Percentiles rank a stretch among this genome's conserved stretches.
These are phyloP conservation scores for Orobanche coerulescens DNA, from an alignment of 257 asterid genomes.

Conservation along the genomic window DNA sequence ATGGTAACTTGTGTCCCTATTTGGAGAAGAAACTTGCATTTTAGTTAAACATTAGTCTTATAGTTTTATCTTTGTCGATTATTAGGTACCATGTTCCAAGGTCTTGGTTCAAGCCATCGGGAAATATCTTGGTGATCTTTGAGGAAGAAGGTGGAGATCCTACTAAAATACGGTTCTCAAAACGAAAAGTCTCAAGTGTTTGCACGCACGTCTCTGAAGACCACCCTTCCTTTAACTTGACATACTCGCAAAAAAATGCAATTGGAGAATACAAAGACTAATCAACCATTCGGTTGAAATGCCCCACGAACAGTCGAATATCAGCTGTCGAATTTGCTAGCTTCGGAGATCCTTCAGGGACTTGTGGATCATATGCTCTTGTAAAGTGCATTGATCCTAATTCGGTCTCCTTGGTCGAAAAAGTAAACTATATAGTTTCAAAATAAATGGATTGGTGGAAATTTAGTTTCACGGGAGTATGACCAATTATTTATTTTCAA, in stretches of 20 bases:
- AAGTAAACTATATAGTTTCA: constrained; percentile 27
- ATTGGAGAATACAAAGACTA: constrained; percentile 21
- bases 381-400: constrained; percentile 56
- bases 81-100: constrained; percentile 84
- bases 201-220: constrained; percentile 57
- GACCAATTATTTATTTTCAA: no score
- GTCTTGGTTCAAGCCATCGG: constrained; percentile 92
- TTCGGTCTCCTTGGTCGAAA: constrained; percentile 36
- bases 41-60: not conserved
- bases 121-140: constrained; percentile 64
- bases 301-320: constrained; percentile 39
- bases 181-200: constrained; percentile 41
- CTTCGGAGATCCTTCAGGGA: constrained; percentile 60
- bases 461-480: no score
- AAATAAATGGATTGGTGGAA: no score
- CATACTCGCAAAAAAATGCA: constrained; percentile 27
- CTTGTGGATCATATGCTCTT: constrained; percentile 48
- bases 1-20: not conserved
- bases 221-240: constrained; percentile 43
- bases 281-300: constrained; percentile 38
- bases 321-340: constrained; percentile 60
- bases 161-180: constrained; percentile 48
- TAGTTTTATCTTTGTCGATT: constrained; percentile 8
- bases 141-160: constrained; percentile 93
- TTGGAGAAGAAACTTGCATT: constrained; percentile 1